A percentile compares a stretch with the other conserved stretches of the same genome.
Evolutionary conservation across 225 moss, liverwort and hornwort species (phyloP).

Genomic region (Bryum argenteum): DNA sequence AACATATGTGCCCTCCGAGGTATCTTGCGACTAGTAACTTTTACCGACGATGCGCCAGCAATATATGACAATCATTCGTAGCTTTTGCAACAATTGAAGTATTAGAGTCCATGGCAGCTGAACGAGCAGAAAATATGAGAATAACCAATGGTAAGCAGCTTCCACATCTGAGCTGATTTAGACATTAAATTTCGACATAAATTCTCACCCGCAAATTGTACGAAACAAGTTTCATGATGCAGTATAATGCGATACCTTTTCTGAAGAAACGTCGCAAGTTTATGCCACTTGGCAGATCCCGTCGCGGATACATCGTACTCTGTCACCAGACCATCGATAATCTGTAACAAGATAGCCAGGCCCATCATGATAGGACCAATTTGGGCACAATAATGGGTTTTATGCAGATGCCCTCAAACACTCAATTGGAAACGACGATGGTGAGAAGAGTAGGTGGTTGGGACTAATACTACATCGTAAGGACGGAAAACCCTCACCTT

Average conservation of each 20-base stretch:
- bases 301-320: conserved; percentile 68
- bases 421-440: neutral
- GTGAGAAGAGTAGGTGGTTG: neutral
- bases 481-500: conserved; percentile 36
- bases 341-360: conserved; percentile 35
- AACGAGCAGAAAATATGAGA: neutral
- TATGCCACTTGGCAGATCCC: conserved; percentile 79
- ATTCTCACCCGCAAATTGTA: neutral
- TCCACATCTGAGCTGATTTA: neutral
- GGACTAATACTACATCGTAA: neutral
- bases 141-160: conserved; percentile 3
- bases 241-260: conserved; percentile 45
- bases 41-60: neutral
- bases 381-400: neutral
- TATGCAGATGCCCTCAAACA: neutral
- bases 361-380: neutral
- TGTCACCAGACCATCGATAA: conserved; percentile 57
- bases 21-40: neutral
- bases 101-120: neutral
- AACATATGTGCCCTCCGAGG: neutral
- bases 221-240: neutral
- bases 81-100: neutral
- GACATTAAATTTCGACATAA: neutral
- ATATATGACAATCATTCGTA: neutral
- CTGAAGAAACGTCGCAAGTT: conserved; percentile 68